Evolutionary conservation across 768 basidiomycete genomes (phyloP).

Genomic region (Rhizopogon roseolus): DNA sequence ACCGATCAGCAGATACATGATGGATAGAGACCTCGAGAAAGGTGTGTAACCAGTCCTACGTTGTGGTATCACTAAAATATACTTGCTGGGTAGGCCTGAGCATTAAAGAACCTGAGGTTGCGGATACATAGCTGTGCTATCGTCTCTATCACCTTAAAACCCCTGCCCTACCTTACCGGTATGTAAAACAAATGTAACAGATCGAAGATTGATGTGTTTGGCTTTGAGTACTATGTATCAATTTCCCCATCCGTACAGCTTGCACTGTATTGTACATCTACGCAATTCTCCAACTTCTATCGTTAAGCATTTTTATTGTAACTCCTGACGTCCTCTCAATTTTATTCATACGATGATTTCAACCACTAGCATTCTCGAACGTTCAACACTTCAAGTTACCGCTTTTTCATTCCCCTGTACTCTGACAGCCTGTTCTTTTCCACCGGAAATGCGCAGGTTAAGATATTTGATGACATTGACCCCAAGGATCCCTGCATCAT

Average conservation of each 20-base stretch:
- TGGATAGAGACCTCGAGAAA: slow-evolving; percentile 68
- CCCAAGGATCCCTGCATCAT: too few species aligned
- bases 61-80: background rate
- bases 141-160: background rate
- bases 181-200: background rate
- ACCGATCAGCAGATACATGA: slow-evolving; percentile 70
- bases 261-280: background rate
- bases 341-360: background rate
- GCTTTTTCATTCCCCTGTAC: too few species aligned
- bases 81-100: slow-evolving; percentile 39
- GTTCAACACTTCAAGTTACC: too few species aligned
- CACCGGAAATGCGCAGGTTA: too few species aligned
- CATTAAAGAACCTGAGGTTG: slow-evolving; percentile 54
- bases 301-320: background rate
- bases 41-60: slow-evolving; percentile 33
- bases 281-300: background rate
- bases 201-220: background rate
- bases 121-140: slow-evolving; percentile 37
- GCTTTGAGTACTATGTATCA: background rate
- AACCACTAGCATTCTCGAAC: background rate
- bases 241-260: background rate
- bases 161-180: background rate
- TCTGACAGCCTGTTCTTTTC: too few species aligned
- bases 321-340: background rate
- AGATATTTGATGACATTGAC: too few species aligned